Evolutionary conservation across 2,329 filamentous ascomycete species (phyloP).

Genomic region (Alternaria triticina): DNA sequence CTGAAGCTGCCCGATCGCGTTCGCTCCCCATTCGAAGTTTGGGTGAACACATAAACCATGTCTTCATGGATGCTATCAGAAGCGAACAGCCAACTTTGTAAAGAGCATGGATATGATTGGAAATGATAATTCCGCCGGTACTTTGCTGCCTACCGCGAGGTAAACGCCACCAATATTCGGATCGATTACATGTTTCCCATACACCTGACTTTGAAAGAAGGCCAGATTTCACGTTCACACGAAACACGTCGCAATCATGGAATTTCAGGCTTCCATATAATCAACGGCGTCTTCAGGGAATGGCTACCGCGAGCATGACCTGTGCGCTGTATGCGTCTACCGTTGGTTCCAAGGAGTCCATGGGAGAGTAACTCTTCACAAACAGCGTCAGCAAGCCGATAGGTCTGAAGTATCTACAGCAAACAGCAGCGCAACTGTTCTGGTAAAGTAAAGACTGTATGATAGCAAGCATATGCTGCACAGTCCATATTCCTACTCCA

Average conservation of each 20-base stretch:
- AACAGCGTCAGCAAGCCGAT: neutral
- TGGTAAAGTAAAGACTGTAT: neutral
- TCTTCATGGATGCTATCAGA: neutral
- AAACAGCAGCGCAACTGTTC: accelerated
- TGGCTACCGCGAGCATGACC: neutral
- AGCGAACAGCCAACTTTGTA: neutral
- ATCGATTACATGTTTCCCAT: neutral
- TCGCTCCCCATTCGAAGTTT: neutral
- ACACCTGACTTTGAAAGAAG: neutral
- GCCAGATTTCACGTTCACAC: neutral
- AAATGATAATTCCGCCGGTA: neutral
- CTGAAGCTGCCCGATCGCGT: neutral
- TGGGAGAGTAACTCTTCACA: neutral
- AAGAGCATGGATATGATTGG: neutral
- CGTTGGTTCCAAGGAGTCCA: neutral
- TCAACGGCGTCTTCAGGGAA: neutral
- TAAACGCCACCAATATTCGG: neutral
- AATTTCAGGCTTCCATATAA: neutral
- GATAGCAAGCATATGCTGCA: neutral
- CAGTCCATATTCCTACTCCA: neutral
- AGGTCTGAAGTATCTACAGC: neutral
- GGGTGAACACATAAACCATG: neutral
- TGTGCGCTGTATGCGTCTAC: neutral
- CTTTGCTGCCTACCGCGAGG: neutral
- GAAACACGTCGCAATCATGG: neutral